Percentiles rank a stretch among this genome's conserved stretches.
Conservation (phyloP, 805 yeast species). For the Yarrowia phangngaensis region DNA sequence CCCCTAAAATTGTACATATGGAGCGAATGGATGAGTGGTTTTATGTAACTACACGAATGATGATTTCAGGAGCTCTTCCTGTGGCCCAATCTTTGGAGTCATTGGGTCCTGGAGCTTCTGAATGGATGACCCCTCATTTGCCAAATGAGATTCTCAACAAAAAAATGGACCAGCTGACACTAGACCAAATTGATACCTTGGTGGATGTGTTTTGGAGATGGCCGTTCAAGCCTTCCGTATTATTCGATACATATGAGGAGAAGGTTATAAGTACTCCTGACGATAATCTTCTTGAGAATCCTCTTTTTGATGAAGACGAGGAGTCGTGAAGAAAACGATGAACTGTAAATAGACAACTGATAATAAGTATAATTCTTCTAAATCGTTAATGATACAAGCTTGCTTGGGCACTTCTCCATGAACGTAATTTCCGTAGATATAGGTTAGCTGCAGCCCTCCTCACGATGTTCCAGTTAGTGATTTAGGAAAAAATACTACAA, state of each 20-base stretch:
- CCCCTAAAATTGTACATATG: slow-evolving; percentile 4
- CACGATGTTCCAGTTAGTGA: too few relatives aligned
- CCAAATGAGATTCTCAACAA: too few relatives aligned
- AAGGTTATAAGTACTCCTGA: neutral
- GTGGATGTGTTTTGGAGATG: slow-evolving; percentile 15
- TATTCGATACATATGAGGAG: slow-evolving; percentile 10
- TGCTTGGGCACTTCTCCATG: too few relatives aligned
- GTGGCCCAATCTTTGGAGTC: neutral
- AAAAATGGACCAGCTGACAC: neutral
- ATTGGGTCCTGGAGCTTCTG: slow-evolving; percentile 16
- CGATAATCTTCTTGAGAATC: neutral
- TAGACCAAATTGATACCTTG: neutral
- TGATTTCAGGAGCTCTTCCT: neutral
- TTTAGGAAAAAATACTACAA: too few relatives aligned
- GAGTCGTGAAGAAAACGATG: too few relatives aligned
- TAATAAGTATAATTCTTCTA: too few relatives aligned
- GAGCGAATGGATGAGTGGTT: neutral
- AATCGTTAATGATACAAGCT: too few relatives aligned
- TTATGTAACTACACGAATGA: neutral
- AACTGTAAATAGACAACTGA: too few relatives aligned
- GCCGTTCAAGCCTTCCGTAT: slow-evolving; percentile 18
- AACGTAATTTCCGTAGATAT: too few relatives aligned
- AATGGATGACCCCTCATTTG: slow-evolving; percentile 18
- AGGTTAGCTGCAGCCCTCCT: too few relatives aligned
- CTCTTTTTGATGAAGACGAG: neutral